Evolutionary conservation across 768 basidiomycete genomes (phyloP).

Genomic region (Psilocybe cubensis): DNA sequence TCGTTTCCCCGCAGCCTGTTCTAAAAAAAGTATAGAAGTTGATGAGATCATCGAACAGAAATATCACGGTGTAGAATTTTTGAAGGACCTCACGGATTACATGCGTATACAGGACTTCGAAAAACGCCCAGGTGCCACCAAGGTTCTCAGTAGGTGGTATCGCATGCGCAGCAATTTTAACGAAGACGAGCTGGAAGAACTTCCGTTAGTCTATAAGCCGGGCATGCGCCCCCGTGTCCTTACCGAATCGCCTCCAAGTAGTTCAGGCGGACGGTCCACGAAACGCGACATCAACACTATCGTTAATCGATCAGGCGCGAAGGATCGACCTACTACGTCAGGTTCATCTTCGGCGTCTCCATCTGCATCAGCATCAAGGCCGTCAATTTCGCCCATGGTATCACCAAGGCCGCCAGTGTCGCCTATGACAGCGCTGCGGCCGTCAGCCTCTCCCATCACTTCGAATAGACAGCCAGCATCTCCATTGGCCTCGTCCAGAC

Average conservation of each 20-base stretch:
- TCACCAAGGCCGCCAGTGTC: neutral
- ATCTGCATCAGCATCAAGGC: neutral
- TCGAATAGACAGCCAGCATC: neutral
- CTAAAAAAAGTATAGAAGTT: neutral
- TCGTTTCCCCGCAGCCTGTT: neutral
- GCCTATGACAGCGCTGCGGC: neutral
- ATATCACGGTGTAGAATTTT: constrained; percentile 29
- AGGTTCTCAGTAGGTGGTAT: constrained; percentile 28
- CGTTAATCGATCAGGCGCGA: constrained; percentile 18
- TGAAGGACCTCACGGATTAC: constrained; percentile 25
- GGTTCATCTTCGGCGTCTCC: neutral
- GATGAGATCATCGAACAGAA: constrained; percentile 13
- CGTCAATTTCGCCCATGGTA: neutral
- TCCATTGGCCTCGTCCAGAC: neutral
- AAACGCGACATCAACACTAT: constrained; percentile 29
- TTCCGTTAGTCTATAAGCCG: constrained; percentile 7
- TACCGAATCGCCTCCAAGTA: constrained; percentile 11
- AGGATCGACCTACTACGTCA: neutral
- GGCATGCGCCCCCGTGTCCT: neutral
- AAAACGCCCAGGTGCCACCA: constrained; percentile 25
- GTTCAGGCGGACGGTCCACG: constrained; percentile 18
- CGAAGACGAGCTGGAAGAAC: constrained; percentile 16
- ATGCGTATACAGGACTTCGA: constrained; percentile 28
- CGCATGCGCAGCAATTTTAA: constrained; percentile 18
- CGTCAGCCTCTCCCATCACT: neutral